Base-by-base conservation (phyloP, 805 yeast genomes). In the Starmerella stellata region DNA sequence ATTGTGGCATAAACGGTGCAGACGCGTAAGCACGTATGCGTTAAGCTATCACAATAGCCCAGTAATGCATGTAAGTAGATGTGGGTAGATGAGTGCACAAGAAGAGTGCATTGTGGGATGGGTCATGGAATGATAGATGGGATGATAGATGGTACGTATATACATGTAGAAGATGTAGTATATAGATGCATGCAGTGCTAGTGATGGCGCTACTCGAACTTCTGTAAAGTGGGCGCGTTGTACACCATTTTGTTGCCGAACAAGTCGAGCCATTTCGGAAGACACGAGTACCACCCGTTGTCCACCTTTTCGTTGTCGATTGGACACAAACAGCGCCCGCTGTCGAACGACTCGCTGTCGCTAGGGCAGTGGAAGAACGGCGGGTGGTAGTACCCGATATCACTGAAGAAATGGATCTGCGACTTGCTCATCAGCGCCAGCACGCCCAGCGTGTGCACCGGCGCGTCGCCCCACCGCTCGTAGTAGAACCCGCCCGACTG, bases 381-480 rank as follows among this genome's bases (percentile, higher is more conserved):
- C 0, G 62, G 56, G 59, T 82, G 95, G 44, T 56, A 65, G 54
- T 82, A 82, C 0, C 93, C 94, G 15, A 82, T 64, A 50, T 82
- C 93, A 41, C 74, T 74, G 56, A 83, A 79, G 61, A 77, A 81
- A 52, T 75, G 77, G 31, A 83, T 58, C 52, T 80, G 76, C 15
- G 62, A 54, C 38, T 62, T 66, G 44, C 73, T 69, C 44, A 79
- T 57, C 33, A 79, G 54, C 32, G 79, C 54, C 0, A 78, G 55
- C 1, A 70, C 74, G 1, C 73, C 93, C 21, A 81, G 62, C 0
- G 87, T 64, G 55, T 82, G 94, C 14, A 82, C 79, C 0, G 94
- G 94, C 0, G 94, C 94, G 59, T 83, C 95, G 14, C 95, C 95
- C 95, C 95, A 83, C 42, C 94, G 61, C 57, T 82, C 94, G 59